A percentile compares a stretch with the other conserved stretches of the same genome.
Evolutionary conservation across 495 filamentous ascomycete genomes (phyloP).

Genomic region (Cercophora newfieldiana): DNA sequence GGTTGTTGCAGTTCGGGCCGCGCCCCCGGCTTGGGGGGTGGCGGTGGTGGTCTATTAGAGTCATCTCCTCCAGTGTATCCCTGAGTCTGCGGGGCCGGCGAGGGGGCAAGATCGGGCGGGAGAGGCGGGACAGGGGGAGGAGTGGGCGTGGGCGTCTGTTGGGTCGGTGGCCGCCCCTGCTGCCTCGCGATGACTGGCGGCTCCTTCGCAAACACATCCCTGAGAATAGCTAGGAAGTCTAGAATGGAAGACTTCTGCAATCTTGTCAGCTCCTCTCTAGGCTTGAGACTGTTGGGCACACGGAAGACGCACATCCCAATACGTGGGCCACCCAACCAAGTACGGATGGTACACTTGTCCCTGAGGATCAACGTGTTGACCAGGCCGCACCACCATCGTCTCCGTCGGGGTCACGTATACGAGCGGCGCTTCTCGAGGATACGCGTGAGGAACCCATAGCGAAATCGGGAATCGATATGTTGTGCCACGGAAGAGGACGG

Average conservation of each 20-base stretch:
- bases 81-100: slow-evolving; percentile 18
- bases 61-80: slow-evolving; percentile 14
- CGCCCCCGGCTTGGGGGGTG: slow-evolving; percentile 46
- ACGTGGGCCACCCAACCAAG: slow-evolving; percentile 80
- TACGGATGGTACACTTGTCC: slow-evolving; percentile 96
- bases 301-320: slow-evolving; percentile 77
- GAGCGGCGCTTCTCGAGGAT: slow-evolving; percentile 81
- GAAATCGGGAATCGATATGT: slow-evolving; percentile 90
- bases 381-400: slow-evolving; percentile 85
- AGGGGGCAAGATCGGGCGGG: slow-evolving; percentile 34
- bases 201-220: slow-evolving; percentile 90
- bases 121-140: slow-evolving; percentile 46
- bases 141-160: slow-evolving; percentile 24
- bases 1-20: slow-evolving; percentile 31
- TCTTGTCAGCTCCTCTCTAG: slow-evolving; percentile 23
- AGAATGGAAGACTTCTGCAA: slow-evolving; percentile 73
- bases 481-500: slow-evolving; percentile 82
- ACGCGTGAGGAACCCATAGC: slow-evolving; percentile 93
- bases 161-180: slow-evolving; percentile 51
- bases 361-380: slow-evolving; percentile 93
- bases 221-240: slow-evolving; percentile 78
- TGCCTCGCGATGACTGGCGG: slow-evolving; percentile 81
- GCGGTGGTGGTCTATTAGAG: slow-evolving; percentile 38
- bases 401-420: slow-evolving; percentile 85
- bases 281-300: neutral